Evolutionary conservation across 148 eudicot species (phyloP).

Genomic region (Rhododendron kiyosumense): DNA sequence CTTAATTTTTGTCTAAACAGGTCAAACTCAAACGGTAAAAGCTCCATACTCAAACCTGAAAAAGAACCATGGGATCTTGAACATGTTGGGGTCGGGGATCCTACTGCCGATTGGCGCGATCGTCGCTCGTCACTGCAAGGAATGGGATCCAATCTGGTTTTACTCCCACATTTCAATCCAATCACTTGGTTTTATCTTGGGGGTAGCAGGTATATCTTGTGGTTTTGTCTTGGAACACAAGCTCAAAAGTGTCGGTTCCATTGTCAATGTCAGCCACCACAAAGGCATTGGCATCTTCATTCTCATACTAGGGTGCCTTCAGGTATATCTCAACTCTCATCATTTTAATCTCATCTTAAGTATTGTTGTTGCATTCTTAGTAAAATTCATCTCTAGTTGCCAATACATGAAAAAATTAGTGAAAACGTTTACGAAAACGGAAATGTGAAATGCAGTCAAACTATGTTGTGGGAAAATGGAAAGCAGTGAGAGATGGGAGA

Average conservation of each 20-base stretch:
- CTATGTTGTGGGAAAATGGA: not conserved
- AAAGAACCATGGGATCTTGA: constrained; percentile 61
- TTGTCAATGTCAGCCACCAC: constrained; percentile 38
- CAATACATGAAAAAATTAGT: not conserved
- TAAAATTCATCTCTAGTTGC: not conserved
- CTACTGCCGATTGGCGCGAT: constrained; percentile 66
- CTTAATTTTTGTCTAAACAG: constrained; percentile 23
- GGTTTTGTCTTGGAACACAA: constrained; percentile 58
- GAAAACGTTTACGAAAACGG: too few species aligned
- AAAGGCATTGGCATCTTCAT: constrained; percentile 55
- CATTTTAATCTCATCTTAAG: not conserved
- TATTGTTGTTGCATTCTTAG: not conserved
- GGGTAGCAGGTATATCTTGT: constrained; percentile 51
- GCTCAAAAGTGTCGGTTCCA: not conserved
- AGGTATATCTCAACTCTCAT: constrained; percentile 28
- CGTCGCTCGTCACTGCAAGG: constrained; percentile 59
- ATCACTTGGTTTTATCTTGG: constrained; percentile 47
- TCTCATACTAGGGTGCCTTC: constrained; percentile 61
- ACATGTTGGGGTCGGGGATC: constrained; percentile 85
- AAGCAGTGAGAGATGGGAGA: not conserved
- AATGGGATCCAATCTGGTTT: constrained; percentile 83
- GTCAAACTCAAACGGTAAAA: constrained; percentile 31
- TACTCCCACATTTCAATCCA: constrained; percentile 60
- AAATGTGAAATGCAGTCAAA: not conserved
- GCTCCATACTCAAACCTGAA: constrained; percentile 38